These are phyloP conservation scores for Lathyrus tuberosus DNA, from an alignment of 306 rosid genomes.

Conservation along the genomic window DNA sequence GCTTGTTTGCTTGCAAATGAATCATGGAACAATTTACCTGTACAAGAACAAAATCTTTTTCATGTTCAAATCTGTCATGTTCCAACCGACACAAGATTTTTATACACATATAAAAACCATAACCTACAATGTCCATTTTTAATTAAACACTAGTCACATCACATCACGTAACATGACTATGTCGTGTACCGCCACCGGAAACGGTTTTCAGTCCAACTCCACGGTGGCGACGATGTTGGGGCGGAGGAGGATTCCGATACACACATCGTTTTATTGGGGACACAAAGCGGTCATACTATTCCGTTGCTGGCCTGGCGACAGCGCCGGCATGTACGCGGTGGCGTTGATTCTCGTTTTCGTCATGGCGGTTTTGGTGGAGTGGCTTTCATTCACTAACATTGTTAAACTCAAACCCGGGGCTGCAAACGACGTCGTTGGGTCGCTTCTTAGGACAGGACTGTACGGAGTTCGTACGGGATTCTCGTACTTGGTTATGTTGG, in stretches of 20 bases:
- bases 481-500: conserved; percentile 66
- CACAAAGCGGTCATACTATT: conserved; percentile 58
- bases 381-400: conserved; percentile 52
- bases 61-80: conserved; percentile 18
- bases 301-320: conserved; percentile 65
- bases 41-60: conserved; percentile 37
- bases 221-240: conserved; percentile 45
- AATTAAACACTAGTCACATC: not conserved
- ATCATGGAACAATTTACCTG: conserved; percentile 41
- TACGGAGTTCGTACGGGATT: conserved; percentile 54
- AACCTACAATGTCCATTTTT: not conserved
- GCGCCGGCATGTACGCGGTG: conserved; percentile 63
- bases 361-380: conserved; percentile 64
- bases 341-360: conserved; percentile 62
- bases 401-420: conserved; percentile 45
- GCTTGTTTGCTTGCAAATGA: conserved; percentile 45
- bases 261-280: conserved; percentile 63
- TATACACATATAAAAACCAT: conserved; percentile 1
- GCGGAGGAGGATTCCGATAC: conserved; percentile 49
- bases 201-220: conserved; percentile 39
- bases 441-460: conserved; percentile 47
- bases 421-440: conserved; percentile 34
- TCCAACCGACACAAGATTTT: conserved; percentile 37
- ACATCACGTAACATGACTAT: conserved; percentile 1
- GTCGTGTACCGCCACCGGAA: conserved; percentile 24